These are phyloP conservation scores for Lipomyces yamanashiensis DNA, from an alignment of 805 yeast species.

Conservation along the genomic window DNA sequence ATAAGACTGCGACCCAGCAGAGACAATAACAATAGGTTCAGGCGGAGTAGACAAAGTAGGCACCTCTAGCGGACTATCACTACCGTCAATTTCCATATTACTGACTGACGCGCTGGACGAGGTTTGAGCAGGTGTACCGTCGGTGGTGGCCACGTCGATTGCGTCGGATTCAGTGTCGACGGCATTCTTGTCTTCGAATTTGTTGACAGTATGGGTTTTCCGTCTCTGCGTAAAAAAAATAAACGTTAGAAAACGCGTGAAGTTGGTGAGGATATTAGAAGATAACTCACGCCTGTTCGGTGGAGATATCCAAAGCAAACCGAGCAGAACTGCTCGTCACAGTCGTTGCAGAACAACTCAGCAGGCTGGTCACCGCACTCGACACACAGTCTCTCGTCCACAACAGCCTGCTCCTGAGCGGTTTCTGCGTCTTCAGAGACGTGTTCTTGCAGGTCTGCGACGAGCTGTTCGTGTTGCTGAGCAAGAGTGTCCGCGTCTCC, in stretches of 20 bases:
- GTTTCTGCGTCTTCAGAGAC: constrained; percentile 14
- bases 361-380: constrained; percentile 78
- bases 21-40: constrained; percentile 34
- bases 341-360: constrained; percentile 62
- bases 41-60: constrained; percentile 14
- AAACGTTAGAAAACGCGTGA: constrained; percentile 2
- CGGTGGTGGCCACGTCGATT: constrained; percentile 33
- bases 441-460: constrained; percentile 8
- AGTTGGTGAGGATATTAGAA: neutral
- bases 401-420: constrained; percentile 3
- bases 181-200: constrained; percentile 38
- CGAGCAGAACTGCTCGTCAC: constrained; percentile 70
- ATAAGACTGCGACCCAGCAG: constrained; percentile 33
- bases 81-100: constrained; percentile 36
- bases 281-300: constrained; percentile 56
- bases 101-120: constrained; percentile 24
- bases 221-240: constrained; percentile 45
- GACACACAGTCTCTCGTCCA: constrained; percentile 53
- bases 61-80: constrained; percentile 10
- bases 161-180: constrained; percentile 34
- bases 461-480: constrained; percentile 23
- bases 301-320: constrained; percentile 73
- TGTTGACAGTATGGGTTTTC: constrained; percentile 50
- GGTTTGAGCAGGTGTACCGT: neutral
- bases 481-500: constrained; percentile 27